A percentile compares a stretch with the other conserved stretches of the same genome.
phyloP scores from a whole-genome alignment of 495 filamentous ascomycete genomes.

The Penicillium alfredii region DNA sequence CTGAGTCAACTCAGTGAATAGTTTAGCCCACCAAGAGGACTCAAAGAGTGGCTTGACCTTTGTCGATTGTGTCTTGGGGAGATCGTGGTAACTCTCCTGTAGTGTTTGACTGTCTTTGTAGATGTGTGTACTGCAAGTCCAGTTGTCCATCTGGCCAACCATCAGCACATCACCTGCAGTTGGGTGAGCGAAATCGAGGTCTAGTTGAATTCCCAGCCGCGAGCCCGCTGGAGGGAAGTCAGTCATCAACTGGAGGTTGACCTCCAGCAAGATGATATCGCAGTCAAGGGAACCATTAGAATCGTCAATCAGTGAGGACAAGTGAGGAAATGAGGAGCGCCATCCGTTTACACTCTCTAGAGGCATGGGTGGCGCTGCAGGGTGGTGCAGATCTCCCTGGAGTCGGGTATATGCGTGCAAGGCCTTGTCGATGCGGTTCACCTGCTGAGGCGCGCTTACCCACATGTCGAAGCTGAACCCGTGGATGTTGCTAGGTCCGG shows the following conservation, averaged over 20 bases:
- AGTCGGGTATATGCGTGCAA: constrained; percentile 47
- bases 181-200: constrained; percentile 38
- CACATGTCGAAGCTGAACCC: constrained; percentile 49
- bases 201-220: constrained; percentile 39
- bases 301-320: constrained; percentile 35
- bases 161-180: constrained; percentile 32
- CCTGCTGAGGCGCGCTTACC: constrained; percentile 40
- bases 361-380: constrained; percentile 31
- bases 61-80: constrained; percentile 33
- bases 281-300: constrained; percentile 32
- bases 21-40: constrained; percentile 44
- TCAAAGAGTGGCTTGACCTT: constrained; percentile 44
- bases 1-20: constrained; percentile 40
- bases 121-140: constrained; percentile 43
- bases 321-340: constrained; percentile 41
- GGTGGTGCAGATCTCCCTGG: constrained; percentile 37
- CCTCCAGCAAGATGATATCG: constrained; percentile 47
- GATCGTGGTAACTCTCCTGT: constrained; percentile 30
- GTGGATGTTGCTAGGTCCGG: constrained; percentile 30
- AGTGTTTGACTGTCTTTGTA: constrained; percentile 37
- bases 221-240: constrained; percentile 40
- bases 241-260: constrained; percentile 41
- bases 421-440: constrained; percentile 36
- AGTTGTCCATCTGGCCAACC: constrained; percentile 40
- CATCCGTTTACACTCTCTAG: constrained; percentile 41